Percentiles rank a stretch among this genome's conserved stretches.
Conservation (phyloP, 106 monocot genomes). For the Ottelia alismoides region DNA sequence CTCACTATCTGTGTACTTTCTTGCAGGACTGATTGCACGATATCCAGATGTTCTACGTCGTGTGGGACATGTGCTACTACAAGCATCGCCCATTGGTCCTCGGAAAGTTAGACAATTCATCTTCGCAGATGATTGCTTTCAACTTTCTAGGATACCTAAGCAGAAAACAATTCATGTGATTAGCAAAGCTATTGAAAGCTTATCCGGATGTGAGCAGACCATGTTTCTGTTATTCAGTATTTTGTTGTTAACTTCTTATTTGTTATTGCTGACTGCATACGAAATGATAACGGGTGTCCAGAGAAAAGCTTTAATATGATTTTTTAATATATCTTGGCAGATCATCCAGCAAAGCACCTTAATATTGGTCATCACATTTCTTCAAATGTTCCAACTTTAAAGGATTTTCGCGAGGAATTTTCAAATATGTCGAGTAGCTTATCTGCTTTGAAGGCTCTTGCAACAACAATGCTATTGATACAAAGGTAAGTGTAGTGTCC, state of each 20-base stretch:
- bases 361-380: constrained; percentile 75
- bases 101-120: constrained; percentile 43
- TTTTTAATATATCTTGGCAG: constrained; percentile 49
- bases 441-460: constrained; percentile 58
- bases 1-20: too few species aligned
- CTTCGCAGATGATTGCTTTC: constrained; percentile 93
- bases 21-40: constrained; percentile 68
- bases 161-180: constrained; percentile 73
- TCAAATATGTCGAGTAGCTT: constrained; percentile 33
- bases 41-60: constrained; percentile 58
- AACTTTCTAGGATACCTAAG: constrained; percentile 60
- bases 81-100: constrained; percentile 26
- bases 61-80: constrained; percentile 66
- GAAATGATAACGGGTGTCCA: too few species aligned
- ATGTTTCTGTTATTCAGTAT: too few species aligned
- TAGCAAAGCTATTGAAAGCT: constrained; percentile 55
- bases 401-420: constrained; percentile 50
- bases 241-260: too few species aligned
- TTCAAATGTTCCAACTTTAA: constrained; percentile 76
- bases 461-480: constrained; percentile 56
- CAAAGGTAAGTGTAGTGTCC: constrained; percentile 49
- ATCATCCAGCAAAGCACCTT: constrained; percentile 51
- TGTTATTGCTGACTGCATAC: too few species aligned
- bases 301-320: too few species aligned
- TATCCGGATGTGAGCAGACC: constrained; percentile 90